Conservation (phyloP, 352 stramenopile genomes). For the Pythium insidiosum region DNA sequence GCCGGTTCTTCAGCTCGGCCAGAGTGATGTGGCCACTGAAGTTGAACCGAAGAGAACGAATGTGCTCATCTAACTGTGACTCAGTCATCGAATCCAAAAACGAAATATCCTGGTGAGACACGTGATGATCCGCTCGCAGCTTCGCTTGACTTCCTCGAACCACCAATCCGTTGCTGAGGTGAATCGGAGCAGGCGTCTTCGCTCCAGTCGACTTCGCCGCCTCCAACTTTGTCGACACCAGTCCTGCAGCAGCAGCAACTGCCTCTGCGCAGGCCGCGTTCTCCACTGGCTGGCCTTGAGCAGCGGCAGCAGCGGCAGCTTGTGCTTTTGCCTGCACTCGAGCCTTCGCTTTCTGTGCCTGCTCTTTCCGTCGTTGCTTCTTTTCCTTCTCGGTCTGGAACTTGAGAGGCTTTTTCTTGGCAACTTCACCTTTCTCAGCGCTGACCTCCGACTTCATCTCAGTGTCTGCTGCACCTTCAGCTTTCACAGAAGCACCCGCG, state of each 20-base stretch:
- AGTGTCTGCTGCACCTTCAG: not conserved
- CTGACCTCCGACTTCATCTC: constrained; percentile 10
- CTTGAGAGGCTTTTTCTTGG: constrained; percentile 71
- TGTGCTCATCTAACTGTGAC: constrained; percentile 82
- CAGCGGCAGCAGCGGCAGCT: constrained; percentile 11
- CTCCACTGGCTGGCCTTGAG: not conserved
- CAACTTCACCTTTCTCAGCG: not conserved
- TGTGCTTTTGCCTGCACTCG: constrained; percentile 68
- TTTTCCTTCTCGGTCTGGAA: constrained; percentile 84
- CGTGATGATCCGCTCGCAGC: constrained; percentile 42
- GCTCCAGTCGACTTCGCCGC: constrained; percentile 8
- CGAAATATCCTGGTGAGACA: constrained; percentile 81
- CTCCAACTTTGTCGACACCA: not conserved
- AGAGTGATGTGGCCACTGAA: constrained; percentile 83
- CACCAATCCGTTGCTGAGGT: constrained; percentile 52
- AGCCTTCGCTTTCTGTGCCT: constrained; percentile 71
- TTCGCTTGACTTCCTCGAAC: constrained; percentile 60
- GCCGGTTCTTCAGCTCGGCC: constrained; percentile 70
- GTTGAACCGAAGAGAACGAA: constrained; percentile 84
- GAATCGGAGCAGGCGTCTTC: constrained; percentile 5
- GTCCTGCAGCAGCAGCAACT: not conserved
- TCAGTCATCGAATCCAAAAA: constrained; percentile 85
- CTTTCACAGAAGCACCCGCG: not conserved
- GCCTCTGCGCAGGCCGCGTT: not conserved
- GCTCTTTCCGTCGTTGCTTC: constrained; percentile 74